Conservation (phyloP, 2,329 filamentous ascomycete genomes). For the Trichoderma sp. region DNA sequence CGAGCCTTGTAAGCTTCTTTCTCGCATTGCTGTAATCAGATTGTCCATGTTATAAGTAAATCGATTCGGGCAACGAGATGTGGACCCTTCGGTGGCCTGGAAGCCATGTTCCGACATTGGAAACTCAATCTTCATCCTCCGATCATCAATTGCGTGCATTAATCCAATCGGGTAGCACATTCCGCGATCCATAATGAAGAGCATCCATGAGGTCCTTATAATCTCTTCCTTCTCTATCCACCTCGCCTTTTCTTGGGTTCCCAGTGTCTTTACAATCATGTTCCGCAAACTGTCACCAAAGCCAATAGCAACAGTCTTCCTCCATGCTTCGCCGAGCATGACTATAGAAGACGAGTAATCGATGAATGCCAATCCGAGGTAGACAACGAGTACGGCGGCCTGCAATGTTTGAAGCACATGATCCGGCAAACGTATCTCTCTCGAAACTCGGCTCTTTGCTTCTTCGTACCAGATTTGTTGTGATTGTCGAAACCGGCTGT, state of each 20-base stretch:
- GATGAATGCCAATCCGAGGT: conserved; percentile 22
- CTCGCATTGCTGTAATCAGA: conserved; percentile 22
- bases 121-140: conserved; percentile 24
- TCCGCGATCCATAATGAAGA: conserved; percentile 27
- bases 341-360: conserved; percentile 25
- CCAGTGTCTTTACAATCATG: conserved; percentile 17
- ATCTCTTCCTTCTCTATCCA: conserved; percentile 26
- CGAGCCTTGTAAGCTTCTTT: conserved; percentile 10
- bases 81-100: conserved; percentile 15
- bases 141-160: conserved; percentile 27
- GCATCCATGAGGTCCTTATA: conserved; percentile 25
- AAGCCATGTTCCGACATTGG: conserved; percentile 25
- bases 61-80: not conserved
- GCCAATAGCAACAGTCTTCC: conserved; percentile 25
- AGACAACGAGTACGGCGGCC: conserved; percentile 25
- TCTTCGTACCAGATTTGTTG: conserved; percentile 24
- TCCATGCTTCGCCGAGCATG: conserved; percentile 27
- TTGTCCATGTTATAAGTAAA: conserved; percentile 22
- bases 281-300: conserved; percentile 16
- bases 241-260: not conserved
- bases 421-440: conserved; percentile 19
- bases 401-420: conserved; percentile 24
- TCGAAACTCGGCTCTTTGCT: conserved; percentile 22
- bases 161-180: conserved; percentile 28
- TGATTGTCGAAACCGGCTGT: conserved; percentile 19